Base-by-base conservation (phyloP, 2,329 filamentous ascomycete species). In the Chaetomiaceae sp. region DNA sequence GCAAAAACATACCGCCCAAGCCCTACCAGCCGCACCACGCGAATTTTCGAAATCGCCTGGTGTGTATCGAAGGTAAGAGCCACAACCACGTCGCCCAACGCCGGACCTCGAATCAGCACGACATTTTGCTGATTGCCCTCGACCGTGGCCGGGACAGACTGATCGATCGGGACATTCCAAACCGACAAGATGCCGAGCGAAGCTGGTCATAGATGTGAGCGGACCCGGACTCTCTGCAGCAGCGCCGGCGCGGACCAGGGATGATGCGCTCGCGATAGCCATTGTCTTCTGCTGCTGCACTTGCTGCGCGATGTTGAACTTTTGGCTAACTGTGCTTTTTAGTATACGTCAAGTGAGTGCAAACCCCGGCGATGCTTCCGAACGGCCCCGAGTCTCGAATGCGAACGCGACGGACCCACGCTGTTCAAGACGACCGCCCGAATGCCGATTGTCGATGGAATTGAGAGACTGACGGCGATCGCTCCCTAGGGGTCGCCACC, bases 301-400 rank as follows among this genome's bases (percentile, higher is more conserved):
- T 39, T 23, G 27, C 19, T 15, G 34, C 56, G 8, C 48, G 43
- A 17, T 47, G 22, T 44, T 55, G 53, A 46, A 17, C 20, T 60
- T 61, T 59, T n/a, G n/a, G 64, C 75, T 79, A 69, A 79, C 70
- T 46, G 56, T 58, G 34, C 58, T 70, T 38, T 58, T 71, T 70
- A 91, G 88, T 91, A 82, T 92, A 91, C 75, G 88, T 91, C 75
- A 91, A 91, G 88, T 91, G 79, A 89, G 87, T 87, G 68, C 61
- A 54, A 61, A 53, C 56, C 57, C 53, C 44, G 59, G 31, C 50
- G 31, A 51, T 19, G 48, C 19, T 48, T 47, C 42, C 56, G 59
- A 53, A 51, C 39, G 27, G 34, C 51, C 22, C 46, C 49, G 20
- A 46, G 37, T 38, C 48, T 53, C 49, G 56, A 56, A 19, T n/a